Percentiles rank a stretch among this genome's conserved stretches.
phyloP scores from a whole-genome alignment of 2,329 filamentous ascomycete genomes.

The Aureobasidium lini region DNA sequence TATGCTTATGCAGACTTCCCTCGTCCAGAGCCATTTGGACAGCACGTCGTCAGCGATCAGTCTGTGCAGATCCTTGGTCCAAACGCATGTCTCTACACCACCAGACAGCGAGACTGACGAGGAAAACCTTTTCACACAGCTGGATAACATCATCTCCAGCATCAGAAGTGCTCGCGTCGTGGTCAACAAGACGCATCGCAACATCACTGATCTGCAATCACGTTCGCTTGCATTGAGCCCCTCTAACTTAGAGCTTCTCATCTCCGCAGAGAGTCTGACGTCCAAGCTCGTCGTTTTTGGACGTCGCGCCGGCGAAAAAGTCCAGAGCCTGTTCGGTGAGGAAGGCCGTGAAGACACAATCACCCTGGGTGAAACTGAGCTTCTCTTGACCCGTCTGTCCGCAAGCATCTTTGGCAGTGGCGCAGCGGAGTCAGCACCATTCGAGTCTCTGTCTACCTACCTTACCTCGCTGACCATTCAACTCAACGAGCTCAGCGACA shows the following conservation, averaged over 20 bases:
- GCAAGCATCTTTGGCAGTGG: slow-evolving; percentile 42
- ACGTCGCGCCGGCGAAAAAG: slow-evolving; percentile 57
- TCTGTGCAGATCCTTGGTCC: slow-evolving; percentile 58
- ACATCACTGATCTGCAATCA: slow-evolving; percentile 68
- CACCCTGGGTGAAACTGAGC: slow-evolving; percentile 59
- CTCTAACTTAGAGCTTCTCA: slow-evolving; percentile 61
- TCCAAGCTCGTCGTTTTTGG: slow-evolving; percentile 59
- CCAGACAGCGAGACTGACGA: slow-evolving; percentile 49
- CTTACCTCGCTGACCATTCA: slow-evolving; percentile 57
- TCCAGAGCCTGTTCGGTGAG: slow-evolving; percentile 61
- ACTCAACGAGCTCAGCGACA: slow-evolving; percentile 61
- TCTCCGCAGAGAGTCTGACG: slow-evolving; percentile 58
- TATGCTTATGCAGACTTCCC: slow-evolving; percentile 64
- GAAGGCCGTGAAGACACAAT: slow-evolving; percentile 63
- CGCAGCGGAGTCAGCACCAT: slow-evolving; percentile 56
- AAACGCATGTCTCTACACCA: slow-evolving; percentile 59
- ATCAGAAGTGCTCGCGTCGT: slow-evolving; percentile 79
- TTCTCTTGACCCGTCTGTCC: slow-evolving; percentile 52
- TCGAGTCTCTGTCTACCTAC: slow-evolving; percentile 60
- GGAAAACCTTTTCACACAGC: slow-evolving; percentile 57
- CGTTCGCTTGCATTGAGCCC: slow-evolving; percentile 66
- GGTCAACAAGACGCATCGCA: slow-evolving; percentile 67
- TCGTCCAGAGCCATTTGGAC: slow-evolving; percentile 77
- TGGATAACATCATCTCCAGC: slow-evolving; percentile 65
- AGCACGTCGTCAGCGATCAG: slow-evolving; percentile 62